Conservation (phyloP, 192 early-diverging fungal species). For the Umbelopsis vinacea region DNA sequence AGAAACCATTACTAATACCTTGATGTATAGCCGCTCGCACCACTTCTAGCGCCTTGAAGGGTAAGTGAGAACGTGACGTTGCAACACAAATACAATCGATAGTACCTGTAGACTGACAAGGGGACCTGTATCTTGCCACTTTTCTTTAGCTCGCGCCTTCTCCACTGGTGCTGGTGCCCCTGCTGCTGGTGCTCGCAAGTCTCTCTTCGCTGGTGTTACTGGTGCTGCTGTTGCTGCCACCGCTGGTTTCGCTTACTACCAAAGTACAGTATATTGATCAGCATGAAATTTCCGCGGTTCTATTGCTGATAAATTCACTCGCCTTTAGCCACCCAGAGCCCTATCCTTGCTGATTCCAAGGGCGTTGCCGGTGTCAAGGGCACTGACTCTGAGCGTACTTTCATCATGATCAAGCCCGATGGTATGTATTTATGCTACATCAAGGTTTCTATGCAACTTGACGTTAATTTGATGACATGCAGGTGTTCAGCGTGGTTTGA, state of each 20-base stretch:
- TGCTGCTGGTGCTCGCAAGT: conserved; percentile 29
- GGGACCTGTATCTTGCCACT: not conserved
- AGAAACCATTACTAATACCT: not conserved
- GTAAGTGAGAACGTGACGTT: not conserved
- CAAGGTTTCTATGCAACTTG: not conserved
- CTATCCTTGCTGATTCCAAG: conserved; percentile 41
- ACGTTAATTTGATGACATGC: conserved; percentile 60
- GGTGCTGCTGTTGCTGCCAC: conserved; percentile 34
- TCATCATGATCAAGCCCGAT: conserved; percentile 61
- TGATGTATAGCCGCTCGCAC: not conserved
- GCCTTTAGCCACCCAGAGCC: conserved; percentile 30
- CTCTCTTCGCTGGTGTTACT: conserved; percentile 31
- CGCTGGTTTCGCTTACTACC: conserved; percentile 33
- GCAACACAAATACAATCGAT: not conserved
- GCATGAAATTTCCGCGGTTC: not conserved
- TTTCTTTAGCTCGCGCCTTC: conserved; percentile 36
- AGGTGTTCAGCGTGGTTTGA: conserved; percentile 84
- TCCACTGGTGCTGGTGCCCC: conserved; percentile 37
- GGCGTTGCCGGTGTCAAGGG: conserved; percentile 59
- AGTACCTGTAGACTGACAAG: not conserved
- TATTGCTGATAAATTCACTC: conserved; percentile 9
- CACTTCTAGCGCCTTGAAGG: conserved; percentile 4
- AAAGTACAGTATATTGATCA: conserved; percentile 17
- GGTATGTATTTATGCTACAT: not conserved
- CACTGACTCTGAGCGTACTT: conserved; percentile 59